Base-by-base conservation (phyloP, 352 stramenopile species). In the Globisporangium carolinianum region DNA sequence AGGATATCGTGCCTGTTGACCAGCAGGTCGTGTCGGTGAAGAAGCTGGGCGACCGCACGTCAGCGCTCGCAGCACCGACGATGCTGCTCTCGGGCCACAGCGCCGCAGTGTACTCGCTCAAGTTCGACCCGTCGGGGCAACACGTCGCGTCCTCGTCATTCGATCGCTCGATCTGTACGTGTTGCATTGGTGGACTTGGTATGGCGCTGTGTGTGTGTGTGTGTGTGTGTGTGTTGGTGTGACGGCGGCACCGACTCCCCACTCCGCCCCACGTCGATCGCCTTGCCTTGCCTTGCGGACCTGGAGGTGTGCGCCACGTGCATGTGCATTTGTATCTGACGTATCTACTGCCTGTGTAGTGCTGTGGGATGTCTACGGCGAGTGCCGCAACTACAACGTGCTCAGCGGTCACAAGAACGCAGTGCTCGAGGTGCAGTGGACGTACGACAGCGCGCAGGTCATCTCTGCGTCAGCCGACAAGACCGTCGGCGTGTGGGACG, bases 361-460 rank as follows among this genome's bases (percentile, higher is more conserved):
- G 45, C 64, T 98, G 11, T 98, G 91, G 91, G 85, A 97, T 60
- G 84, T 94, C 46, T 87, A 89, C 39, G 85, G 85, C 5, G 88
- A 95, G 41, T 98, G 90, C 68, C 70, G 74, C 48, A 98, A 98
- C 64, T 97, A 97, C 63, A 96, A 88, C 62, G 75, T 97, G n/a
- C 69, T 98, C 15, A 74, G 47, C 8, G 96, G 94, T 18, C 96
- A 98, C 71, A 98, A 98, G 75, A 98, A 98, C 71, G 94, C 95
- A 6, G 86, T 98, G 36, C 59, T 98, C 32, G 87, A 98, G 68
- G 71, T 97, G 10, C 77, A 94, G 54, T 98, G 92, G 86, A 94
- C 81, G 8, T 91, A 91, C 62, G 86, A 97, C 73, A 89, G 80
- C 45, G 62, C 82, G 43, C 79, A 86, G 41, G 55, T 98, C 37